Percentiles rank a stretch among this genome's conserved stretches.
Evolutionary conservation across 257 asterid genomes (phyloP).

Genomic region (Linderniella brevidens): DNA sequence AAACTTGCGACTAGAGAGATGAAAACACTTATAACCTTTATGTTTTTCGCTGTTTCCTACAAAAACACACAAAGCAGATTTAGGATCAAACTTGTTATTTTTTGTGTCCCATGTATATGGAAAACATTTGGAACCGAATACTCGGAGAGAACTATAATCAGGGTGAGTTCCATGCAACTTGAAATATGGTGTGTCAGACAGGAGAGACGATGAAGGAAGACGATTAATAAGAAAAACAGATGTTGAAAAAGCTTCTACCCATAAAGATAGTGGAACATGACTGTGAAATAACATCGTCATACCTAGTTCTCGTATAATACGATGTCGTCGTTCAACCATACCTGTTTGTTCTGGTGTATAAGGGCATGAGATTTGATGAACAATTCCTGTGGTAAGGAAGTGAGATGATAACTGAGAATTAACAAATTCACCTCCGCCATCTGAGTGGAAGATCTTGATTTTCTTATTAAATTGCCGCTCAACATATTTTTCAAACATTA

Average conservation of each 20-base stretch:
- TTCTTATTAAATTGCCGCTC: conserved; percentile 1
- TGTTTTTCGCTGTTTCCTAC: conserved; percentile 2
- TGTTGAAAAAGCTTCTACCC: neutral
- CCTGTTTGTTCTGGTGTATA: conserved; percentile 8
- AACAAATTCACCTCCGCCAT: conserved; percentile 5
- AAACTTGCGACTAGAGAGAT: conserved; percentile 1
- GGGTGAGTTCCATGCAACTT: neutral
- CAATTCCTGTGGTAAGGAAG: neutral
- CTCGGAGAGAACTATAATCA: neutral
- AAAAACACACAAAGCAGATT: conserved; percentile 1
- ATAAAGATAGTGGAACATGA: neutral
- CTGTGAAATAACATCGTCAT: conserved; percentile 10
- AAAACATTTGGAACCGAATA: conserved; percentile 6
- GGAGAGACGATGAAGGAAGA: neutral
- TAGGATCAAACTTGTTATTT: conserved; percentile 1
- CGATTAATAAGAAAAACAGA: neutral
- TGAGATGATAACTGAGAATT: neutral
- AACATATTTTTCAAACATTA: conserved; percentile 7
- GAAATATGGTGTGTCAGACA: neutral
- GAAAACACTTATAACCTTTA: conserved; percentile 6
- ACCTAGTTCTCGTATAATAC: conserved; percentile 4
- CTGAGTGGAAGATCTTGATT: conserved; percentile 5
- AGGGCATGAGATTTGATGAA: conserved; percentile 4
- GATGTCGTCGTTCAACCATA: conserved; percentile 6
- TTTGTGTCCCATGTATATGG: conserved; percentile 6